These are phyloP conservation scores for Herpetospermum pedunculosum DNA, from an alignment of 306 rosid species.

Conservation along the genomic window DNA sequence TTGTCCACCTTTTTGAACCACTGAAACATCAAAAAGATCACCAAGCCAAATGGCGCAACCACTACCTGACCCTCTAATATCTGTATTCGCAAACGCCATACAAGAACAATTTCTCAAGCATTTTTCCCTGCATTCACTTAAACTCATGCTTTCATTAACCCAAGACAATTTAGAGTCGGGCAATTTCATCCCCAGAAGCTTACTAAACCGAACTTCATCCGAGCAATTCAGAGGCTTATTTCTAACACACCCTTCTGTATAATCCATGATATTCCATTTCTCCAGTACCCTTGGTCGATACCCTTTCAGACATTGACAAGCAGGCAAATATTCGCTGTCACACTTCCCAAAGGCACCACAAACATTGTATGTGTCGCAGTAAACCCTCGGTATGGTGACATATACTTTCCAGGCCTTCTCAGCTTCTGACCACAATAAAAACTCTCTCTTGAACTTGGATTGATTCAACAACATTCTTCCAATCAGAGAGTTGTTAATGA, in stretches of 20 bases:
- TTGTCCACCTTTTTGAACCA: slow-evolving; percentile 4
- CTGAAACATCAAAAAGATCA: slow-evolving; percentile 8
- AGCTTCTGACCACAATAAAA: slow-evolving; percentile 24
- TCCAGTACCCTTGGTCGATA: slow-evolving; percentile 29
- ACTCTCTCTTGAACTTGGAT: slow-evolving; percentile 18
- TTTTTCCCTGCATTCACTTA: slow-evolving; percentile 28
- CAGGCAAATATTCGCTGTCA: slow-evolving; percentile 17
- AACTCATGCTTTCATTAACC: slow-evolving; percentile 23
- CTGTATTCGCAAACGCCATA: slow-evolving; percentile 31
- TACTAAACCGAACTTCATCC: slow-evolving; percentile 25
- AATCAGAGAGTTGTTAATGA: slow-evolving; percentile 15
- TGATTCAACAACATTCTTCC: slow-evolving; percentile 35
- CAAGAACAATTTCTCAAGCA: slow-evolving; percentile 51
- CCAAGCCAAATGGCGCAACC: slow-evolving; percentile 40
- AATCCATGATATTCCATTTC: slow-evolving; percentile 33
- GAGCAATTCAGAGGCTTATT: slow-evolving; percentile 19
- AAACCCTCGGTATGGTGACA: slow-evolving; percentile 11
- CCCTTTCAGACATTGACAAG: slow-evolving; percentile 35
- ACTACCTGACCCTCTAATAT: slow-evolving; percentile 36
- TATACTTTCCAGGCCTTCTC: slow-evolving; percentile 30
- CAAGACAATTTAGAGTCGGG: slow-evolving; percentile 2
- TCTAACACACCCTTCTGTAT: slow-evolving; percentile 36
- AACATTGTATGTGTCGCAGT: slow-evolving; percentile 27
- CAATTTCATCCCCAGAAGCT: slow-evolving; percentile 13
- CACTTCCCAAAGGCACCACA: slow-evolving; percentile 43